A percentile compares a stretch with the other conserved stretches of the same genome.
These are phyloP conservation scores for Pulveroboletus frians DNA, from an alignment of 768 basidiomycete species.

Conservation along the genomic window DNA sequence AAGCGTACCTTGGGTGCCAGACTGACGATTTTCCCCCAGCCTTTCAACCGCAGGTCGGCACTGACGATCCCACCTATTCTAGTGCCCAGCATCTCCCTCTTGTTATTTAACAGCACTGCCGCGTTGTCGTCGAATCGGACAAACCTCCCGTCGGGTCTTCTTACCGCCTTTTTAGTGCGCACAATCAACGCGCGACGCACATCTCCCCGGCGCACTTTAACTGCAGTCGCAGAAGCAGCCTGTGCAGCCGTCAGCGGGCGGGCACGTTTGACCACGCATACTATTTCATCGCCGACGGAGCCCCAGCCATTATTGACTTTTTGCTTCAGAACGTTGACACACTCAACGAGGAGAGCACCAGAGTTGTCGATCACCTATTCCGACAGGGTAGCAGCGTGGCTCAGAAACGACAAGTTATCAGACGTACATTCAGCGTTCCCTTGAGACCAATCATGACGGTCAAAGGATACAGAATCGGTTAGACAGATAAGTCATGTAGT, in stretches of 20 bases:
- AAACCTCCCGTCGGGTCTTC: slow-evolving; percentile 81
- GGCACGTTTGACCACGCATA: slow-evolving; percentile 90
- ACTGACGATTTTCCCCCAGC: slow-evolving; percentile 92
- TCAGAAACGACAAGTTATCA: neutral
- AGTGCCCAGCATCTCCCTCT: slow-evolving; percentile 92
- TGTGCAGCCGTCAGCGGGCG: slow-evolving; percentile 69
- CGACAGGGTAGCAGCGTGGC: neutral
- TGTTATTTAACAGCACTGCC: slow-evolving; percentile 89
- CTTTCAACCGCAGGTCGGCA: slow-evolving; percentile 83
- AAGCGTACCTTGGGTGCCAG: slow-evolving; percentile 77
- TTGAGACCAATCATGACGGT: slow-evolving; percentile 89
- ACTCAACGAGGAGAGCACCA: slow-evolving; percentile 89
- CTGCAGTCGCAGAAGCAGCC: slow-evolving; percentile 65
- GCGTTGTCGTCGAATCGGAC: slow-evolving; percentile 97
- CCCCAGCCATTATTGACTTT: slow-evolving; percentile 97
- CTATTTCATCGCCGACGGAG: slow-evolving; percentile 89
- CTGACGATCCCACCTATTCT: slow-evolving; percentile 92
- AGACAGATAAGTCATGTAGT: slow-evolving; percentile 15
- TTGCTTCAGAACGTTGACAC: slow-evolving; percentile 92
- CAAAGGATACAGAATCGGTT: neutral
- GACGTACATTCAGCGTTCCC: slow-evolving; percentile 74
- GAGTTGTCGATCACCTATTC: slow-evolving; percentile 95
- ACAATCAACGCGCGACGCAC: slow-evolving; percentile 96
- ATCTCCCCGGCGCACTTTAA: slow-evolving; percentile 91
- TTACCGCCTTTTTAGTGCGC: slow-evolving; percentile 80